phyloP scores from a whole-genome alignment of 2,329 filamentous ascomycete species.

The Colletotrichum lindemuthianum region DNA sequence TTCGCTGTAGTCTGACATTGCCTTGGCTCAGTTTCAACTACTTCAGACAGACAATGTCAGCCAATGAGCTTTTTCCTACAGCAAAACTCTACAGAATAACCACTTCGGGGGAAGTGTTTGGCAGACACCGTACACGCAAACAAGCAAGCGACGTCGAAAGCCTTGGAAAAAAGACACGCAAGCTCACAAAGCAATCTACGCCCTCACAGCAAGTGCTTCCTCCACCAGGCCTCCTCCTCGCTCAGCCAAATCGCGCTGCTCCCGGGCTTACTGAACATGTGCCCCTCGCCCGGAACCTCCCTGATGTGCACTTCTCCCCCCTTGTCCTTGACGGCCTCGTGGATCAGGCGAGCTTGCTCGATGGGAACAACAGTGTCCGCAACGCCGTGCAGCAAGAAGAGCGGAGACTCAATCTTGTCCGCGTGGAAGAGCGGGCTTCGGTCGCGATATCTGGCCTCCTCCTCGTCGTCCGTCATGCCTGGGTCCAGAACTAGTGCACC shows the following conservation, averaged over 20 bases:
- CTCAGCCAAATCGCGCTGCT: constrained; percentile 52
- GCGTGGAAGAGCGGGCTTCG: constrained; percentile 61
- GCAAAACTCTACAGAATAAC: too few relatives aligned
- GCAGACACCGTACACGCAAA: not conserved
- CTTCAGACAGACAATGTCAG: too few relatives aligned
- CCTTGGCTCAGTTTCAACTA: too few relatives aligned
- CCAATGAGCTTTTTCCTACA: too few relatives aligned
- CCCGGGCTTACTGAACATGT: constrained; percentile 56
- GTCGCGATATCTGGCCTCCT: constrained; percentile 52
- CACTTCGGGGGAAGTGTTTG: too few relatives aligned
- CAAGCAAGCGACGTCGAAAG: not conserved
- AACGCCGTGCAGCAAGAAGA: constrained; percentile 67
- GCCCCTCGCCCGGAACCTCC: constrained; percentile 60
- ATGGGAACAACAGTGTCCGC: constrained; percentile 67
- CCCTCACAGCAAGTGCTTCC: constrained; percentile 46
- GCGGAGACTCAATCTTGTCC: constrained; percentile 57
- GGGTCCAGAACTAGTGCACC: constrained; percentile 52
- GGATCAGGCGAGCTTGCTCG: constrained; percentile 65
- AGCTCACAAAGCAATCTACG: too few relatives aligned
- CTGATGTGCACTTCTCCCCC: constrained; percentile 58
- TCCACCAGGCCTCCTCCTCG: constrained; percentile 60
- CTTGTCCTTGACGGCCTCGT: constrained; percentile 51
- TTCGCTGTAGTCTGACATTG: too few relatives aligned
- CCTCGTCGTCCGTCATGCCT: constrained; percentile 49
- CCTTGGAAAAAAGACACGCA: too few relatives aligned